Evolutionary conservation across 148 eudicot species (phyloP), one percentile per base, ranked within the genome.

Genomic region (Linanthus parryae): DNA sequence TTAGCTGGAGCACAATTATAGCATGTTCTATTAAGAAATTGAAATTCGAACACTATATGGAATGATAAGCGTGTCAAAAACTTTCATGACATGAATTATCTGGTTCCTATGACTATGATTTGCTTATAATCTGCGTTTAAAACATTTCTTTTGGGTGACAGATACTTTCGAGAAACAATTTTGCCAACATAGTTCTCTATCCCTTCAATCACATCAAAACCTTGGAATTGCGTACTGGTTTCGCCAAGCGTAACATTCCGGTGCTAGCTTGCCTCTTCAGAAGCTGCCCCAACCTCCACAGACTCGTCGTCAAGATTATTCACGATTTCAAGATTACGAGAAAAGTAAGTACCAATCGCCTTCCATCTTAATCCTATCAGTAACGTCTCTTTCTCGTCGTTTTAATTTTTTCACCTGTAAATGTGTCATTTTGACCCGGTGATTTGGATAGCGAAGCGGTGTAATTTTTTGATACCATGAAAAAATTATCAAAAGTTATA

Each of bases 201-300:
- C 55, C 69, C 31, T 73, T 63, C 22, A 20, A 15, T 2, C 66
- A 35, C 5, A 73, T 72, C 54, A 59, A 57, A 45, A 56, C 45
- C 5, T 43, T 76, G 67, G 72, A 72, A 33, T 6, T 72, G 29
- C 49, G 36, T 21, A 62, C 65, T 0, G 59, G 69, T 9, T 62
- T 76, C 56, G 34, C 69, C 44, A 50, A 38, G 44, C 63, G 61
- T 21, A 70, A 73, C 14, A 52, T 64, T 17, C 46, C 66, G 17
- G 67, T 69, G 44, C 52, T 83, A 36, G 77, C 80, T 37, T 63
- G 58, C 26, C 34, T 83, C 11, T 69, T 79, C 52, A 65, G 57
- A 52, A 65, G 59, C 55, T 75, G 73, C 25, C 71, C 77, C 8
- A 52, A 52, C 18, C 36, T 79, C 37, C 71, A 73, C 46, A 79